A percentile compares a stretch with the other conserved stretches of the same genome.
Evolutionary conservation across 2,329 filamentous ascomycete species (phyloP).

Genomic region (Tolypocladium endophyticum): DNA sequence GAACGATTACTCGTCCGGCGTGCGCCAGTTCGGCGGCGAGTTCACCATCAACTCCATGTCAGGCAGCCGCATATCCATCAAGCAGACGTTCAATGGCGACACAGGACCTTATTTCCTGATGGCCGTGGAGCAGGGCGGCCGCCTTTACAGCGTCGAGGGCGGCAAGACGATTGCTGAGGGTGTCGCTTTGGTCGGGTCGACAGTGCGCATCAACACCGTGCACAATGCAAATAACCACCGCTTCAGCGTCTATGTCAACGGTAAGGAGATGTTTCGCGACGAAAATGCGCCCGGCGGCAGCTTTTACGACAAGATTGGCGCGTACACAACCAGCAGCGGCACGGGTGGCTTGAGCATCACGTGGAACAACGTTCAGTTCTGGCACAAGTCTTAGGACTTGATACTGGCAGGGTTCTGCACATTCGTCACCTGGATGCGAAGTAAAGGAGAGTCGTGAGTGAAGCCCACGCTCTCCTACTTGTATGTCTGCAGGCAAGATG

Average conservation of each 20-base stretch:
- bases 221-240: slow-evolving; percentile 8
- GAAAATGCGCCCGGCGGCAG: slow-evolving; percentile 10
- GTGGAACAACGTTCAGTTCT: slow-evolving; percentile 10
- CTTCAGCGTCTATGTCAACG: slow-evolving; percentile 14
- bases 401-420: not conserved
- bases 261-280: slow-evolving; percentile 8
- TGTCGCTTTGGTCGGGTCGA: slow-evolving; percentile 8
- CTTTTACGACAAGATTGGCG: slow-evolving; percentile 15
- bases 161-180: slow-evolving; percentile 8
- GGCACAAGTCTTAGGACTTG: slow-evolving; percentile 1
- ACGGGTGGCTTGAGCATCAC: slow-evolving; percentile 9
- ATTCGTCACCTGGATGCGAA: too few relatives aligned
- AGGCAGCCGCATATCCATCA: slow-evolving; percentile 11
- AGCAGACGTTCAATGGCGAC: slow-evolving; percentile 13
- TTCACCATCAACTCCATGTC: slow-evolving; percentile 13
- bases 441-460: too few relatives aligned
- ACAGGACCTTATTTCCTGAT: slow-evolving; percentile 11
- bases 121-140: slow-evolving; percentile 7
- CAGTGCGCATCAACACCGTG: slow-evolving; percentile 13
- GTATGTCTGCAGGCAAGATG: too few relatives aligned
- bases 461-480: too few relatives aligned
- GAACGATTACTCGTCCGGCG: slow-evolving; percentile 9
- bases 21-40: slow-evolving; percentile 12
- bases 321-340: slow-evolving; percentile 12
- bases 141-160: slow-evolving; percentile 12